These are phyloP conservation scores for Xylaria sp. DNA, from an alignment of 2,329 filamentous ascomycete genomes.

Conservation along the genomic window DNA sequence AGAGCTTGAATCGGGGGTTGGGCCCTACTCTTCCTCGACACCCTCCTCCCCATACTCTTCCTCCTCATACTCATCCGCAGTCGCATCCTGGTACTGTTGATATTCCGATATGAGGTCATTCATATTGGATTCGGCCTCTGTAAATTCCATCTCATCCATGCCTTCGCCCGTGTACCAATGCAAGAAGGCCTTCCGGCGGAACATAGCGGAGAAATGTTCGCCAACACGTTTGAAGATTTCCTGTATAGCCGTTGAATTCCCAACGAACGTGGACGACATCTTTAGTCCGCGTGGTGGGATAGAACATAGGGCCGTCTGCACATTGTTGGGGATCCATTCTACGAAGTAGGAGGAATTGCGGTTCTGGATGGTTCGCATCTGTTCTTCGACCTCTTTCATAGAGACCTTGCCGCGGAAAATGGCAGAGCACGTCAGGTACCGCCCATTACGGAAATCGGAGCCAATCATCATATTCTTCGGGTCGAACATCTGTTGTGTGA, in stretches of 20 bases:
- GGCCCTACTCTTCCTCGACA: constrained; percentile 64
- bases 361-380: constrained; percentile 99
- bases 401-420: constrained; percentile 99
- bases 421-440: constrained; percentile 98
- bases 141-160: constrained; percentile 99
- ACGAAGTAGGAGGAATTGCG: constrained; percentile 99
- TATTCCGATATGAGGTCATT: constrained; percentile 99
- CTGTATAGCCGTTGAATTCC: constrained; percentile 99
- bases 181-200: constrained; percentile 99
- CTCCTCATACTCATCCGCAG: constrained; percentile 89
- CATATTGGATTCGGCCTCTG: constrained; percentile 99
- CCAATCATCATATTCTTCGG: constrained; percentile 99
- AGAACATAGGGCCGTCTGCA: constrained; percentile 98
- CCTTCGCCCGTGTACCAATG: constrained; percentile 99
- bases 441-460: constrained; percentile 99
- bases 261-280: constrained; percentile 99
- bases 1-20: too few relatives aligned
- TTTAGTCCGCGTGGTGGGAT: constrained; percentile 97
- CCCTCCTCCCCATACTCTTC: constrained; percentile 94
- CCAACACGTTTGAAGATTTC: constrained; percentile 99
- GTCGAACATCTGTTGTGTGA: constrained; percentile 99
- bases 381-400: constrained; percentile 99
- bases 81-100: constrained; percentile 99
- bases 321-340: constrained; percentile 99
- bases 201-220: constrained; percentile 99